Percentiles rank a stretch among this genome's conserved stretches.
Conservation (phyloP, 23 red algal species). For the Chondrus crispus region DNA sequence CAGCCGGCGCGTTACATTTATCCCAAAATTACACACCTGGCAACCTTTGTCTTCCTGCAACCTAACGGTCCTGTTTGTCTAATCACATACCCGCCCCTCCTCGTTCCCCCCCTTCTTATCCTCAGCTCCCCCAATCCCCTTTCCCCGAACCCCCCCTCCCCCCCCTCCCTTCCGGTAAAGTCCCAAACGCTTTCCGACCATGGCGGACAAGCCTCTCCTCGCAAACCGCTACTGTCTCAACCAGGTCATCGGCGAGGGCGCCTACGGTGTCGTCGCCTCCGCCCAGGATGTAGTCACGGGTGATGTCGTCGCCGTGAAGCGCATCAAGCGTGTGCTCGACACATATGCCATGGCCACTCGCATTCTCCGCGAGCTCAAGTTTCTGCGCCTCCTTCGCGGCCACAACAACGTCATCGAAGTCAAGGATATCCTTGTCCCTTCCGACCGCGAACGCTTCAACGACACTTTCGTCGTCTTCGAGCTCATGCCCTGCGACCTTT, state of each 20-base stretch:
- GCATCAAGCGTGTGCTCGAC: conserved; percentile 84
- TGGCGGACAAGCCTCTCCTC: conserved; percentile 53
- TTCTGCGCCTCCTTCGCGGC: conserved; percentile 73
- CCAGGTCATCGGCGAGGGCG: conserved; percentile 91
- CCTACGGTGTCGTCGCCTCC: conserved; percentile 93
- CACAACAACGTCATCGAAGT: conserved; percentile 94
- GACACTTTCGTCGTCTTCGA: conserved; percentile 98
- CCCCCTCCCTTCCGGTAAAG: neutral
- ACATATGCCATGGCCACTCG: conserved; percentile 83
- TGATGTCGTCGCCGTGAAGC: conserved; percentile 88
- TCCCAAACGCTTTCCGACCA: neutral
- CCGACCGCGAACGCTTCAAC: conserved; percentile 83
- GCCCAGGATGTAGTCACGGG: conserved; percentile 84
- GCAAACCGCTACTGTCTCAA: conserved; percentile 83
- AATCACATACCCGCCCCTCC: neutral
- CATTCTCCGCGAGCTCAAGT: conserved; percentile 91
- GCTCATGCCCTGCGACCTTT: conserved; percentile 94
- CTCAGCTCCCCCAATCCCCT: neutral
- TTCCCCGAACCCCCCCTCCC: neutral
- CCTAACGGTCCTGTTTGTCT: neutral
- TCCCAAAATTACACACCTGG: too few species aligned
- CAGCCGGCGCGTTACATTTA: too few species aligned
- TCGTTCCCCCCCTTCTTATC: neutral
- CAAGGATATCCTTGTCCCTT: conserved; percentile 84
- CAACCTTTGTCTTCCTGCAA: neutral